phyloP scores from a whole-genome alignment of 768 basidiomycete species.

The Pleurotus tuoliensis region DNA sequence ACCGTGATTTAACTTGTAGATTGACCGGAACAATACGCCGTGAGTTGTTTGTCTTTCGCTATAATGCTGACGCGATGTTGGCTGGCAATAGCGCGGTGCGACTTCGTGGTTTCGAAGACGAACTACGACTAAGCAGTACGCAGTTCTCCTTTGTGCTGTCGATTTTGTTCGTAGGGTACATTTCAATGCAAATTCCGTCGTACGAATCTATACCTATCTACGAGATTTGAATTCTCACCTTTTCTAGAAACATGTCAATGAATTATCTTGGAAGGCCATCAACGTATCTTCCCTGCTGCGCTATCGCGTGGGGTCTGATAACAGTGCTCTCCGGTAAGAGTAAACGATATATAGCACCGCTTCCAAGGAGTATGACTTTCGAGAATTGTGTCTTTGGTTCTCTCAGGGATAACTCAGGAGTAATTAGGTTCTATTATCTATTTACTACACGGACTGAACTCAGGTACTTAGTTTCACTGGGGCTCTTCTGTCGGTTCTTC shows the following conservation, averaged over 20 bases:
- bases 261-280: constrained; percentile 62
- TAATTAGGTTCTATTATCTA: not conserved
- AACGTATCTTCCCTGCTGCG: constrained; percentile 56
- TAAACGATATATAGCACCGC: not conserved
- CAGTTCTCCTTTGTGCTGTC: constrained; percentile 48
- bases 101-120: constrained; percentile 47
- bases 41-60: constrained; percentile 23
- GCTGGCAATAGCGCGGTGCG: constrained; percentile 42
- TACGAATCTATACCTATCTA: constrained; percentile 6
- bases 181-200: constrained; percentile 29
- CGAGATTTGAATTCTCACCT: not conserved
- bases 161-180: constrained; percentile 41
- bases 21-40: constrained; percentile 72
- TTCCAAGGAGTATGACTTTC: not conserved
- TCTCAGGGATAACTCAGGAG: not conserved
- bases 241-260: constrained; percentile 64
- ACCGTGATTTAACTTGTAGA: constrained; percentile 27
- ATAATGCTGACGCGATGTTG: not conserved
- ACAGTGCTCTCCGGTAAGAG: constrained; percentile 44
- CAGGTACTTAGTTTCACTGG: constrained; percentile 31
- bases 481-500: constrained; percentile 45
- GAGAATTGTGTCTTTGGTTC: not conserved
- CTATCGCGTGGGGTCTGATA: constrained; percentile 62
- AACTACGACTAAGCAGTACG: constrained; percentile 42
- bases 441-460: not conserved